A percentile compares a stretch with the other conserved stretches of the same genome.
These are phyloP conservation scores for Rosa multiflora DNA, from an alignment of 306 rosid genomes.

Conservation along the genomic window DNA sequence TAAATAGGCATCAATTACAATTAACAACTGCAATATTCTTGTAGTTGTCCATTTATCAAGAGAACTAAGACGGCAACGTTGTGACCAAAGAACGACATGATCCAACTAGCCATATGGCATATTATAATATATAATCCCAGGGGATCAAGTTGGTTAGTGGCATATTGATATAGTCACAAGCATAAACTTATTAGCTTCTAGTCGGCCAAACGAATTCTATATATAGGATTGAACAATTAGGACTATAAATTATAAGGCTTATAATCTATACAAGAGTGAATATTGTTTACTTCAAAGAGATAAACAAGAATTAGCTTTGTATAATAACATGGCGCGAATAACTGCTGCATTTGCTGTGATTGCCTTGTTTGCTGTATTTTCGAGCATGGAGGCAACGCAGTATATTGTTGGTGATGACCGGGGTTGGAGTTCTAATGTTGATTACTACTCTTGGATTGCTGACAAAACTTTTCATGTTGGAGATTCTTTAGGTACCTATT, in stretches of 20 bases:
- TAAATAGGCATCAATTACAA: background rate
- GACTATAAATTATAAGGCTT: background rate
- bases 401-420: slow-evolving; percentile 7
- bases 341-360: background rate
- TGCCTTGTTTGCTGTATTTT: background rate
- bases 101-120: no score
- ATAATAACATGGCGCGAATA: background rate
- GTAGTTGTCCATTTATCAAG: background rate
- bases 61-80: background rate
- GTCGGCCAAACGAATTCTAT: background rate
- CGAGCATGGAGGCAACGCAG: background rate
- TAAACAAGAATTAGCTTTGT: background rate
- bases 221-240: background rate
- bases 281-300: background rate
- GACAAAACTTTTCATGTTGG: background rate
- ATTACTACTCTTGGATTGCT: slow-evolving; percentile 9
- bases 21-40: background rate
- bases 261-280: background rate
- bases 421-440: slow-evolving; percentile 9
- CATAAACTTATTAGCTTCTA: background rate
- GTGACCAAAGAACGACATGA: background rate
- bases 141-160: no score
- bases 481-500: background rate
- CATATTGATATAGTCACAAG: background rate
- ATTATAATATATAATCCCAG: no score